Conservation (phyloP, 768 basidiomycete genomes). For the Tricholomella constricta region DNA sequence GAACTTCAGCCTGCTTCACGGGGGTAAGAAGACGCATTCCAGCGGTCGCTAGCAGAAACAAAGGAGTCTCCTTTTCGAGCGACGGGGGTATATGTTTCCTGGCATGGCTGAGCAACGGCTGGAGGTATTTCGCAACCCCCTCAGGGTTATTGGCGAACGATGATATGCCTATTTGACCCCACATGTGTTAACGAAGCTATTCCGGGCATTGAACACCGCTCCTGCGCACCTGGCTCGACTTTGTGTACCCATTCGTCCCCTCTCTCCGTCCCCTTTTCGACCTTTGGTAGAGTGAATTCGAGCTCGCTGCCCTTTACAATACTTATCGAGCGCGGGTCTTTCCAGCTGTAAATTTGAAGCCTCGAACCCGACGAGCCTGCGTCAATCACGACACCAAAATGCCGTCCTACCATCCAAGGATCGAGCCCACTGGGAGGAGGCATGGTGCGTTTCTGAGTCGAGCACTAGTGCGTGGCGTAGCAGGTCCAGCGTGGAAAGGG, state of each 20-base stretch:
- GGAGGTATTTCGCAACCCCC: slow-evolving; percentile 72
- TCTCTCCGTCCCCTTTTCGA: slow-evolving; percentile 86
- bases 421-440: slow-evolving; percentile 72
- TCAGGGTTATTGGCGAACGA: slow-evolving; percentile 72
- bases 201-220: background rate
- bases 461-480: background rate
- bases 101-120: slow-evolving; percentile 84
- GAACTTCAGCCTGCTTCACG: slow-evolving; percentile 66
- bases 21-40: slow-evolving; percentile 90
- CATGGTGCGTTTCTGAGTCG: slow-evolving; percentile 42
- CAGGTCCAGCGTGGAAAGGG: background rate
- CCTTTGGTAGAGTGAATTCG: slow-evolving; percentile 67
- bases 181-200: background rate
- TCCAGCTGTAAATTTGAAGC: slow-evolving; percentile 97
- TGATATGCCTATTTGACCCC: slow-evolving; percentile 69
- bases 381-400: slow-evolving; percentile 95
- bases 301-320: slow-evolving; percentile 56
- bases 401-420: slow-evolving; percentile 76
- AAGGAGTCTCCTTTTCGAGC: slow-evolving; percentile 78
- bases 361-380: slow-evolving; percentile 98
- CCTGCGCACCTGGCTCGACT: slow-evolving; percentile 83
- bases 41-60: slow-evolving; percentile 95
- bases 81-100: slow-evolving; percentile 83
- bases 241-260: slow-evolving; percentile 89
- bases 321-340: slow-evolving; percentile 62